Percentiles rank a stretch among this genome's conserved stretches.
Evolutionary conservation across 208 protist species (phyloP).

Genomic region (Herpetomonas tarakana): DNA sequence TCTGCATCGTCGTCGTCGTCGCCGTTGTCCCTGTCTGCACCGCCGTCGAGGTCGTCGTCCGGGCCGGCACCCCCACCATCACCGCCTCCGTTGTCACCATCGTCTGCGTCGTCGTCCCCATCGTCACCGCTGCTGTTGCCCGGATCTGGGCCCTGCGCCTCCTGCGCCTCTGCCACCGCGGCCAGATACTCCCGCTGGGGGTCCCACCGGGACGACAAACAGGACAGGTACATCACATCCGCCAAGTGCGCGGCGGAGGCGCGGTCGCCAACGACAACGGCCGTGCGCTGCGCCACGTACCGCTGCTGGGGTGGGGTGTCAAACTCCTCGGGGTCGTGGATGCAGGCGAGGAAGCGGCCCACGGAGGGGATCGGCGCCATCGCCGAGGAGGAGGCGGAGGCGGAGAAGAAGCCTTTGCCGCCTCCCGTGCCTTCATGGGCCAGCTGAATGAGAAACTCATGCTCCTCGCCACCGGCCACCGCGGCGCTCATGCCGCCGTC

Average conservation of each 20-base stretch:
- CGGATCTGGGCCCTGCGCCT: constrained; percentile 1
- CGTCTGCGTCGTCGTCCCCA: neutral
- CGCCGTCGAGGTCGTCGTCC: neutral
- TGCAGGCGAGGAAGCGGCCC: constrained; percentile 54
- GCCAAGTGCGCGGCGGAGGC: constrained; percentile 66
- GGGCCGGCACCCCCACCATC: neutral
- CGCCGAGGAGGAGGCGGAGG: too few species aligned
- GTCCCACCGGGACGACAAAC: constrained; percentile 26
- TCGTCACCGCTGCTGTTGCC: neutral
- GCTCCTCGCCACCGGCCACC: constrained; percentile 20
- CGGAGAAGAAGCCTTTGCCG: too few species aligned
- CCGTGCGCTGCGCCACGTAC: constrained; percentile 33
- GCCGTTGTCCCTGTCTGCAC: neutral
- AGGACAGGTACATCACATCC: constrained; percentile 76
- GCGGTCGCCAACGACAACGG: constrained; percentile 50
- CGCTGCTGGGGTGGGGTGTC: constrained; percentile 29
- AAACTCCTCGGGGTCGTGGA: constrained; percentile 71
- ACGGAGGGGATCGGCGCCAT: constrained; percentile 42
- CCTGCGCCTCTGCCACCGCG: constrained; percentile 8
- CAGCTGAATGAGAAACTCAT: constrained; percentile 53
- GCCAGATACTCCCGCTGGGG: constrained; percentile 12
- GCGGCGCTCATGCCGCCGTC: too few species aligned
- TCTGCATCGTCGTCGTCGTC: neutral
- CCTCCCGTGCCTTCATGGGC: constrained; percentile 43
- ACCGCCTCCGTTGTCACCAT: constrained; percentile 1